These are phyloP conservation scores for Salicornia ramosissima DNA, from an alignment of 148 eudicot species.

Conservation along the genomic window DNA sequence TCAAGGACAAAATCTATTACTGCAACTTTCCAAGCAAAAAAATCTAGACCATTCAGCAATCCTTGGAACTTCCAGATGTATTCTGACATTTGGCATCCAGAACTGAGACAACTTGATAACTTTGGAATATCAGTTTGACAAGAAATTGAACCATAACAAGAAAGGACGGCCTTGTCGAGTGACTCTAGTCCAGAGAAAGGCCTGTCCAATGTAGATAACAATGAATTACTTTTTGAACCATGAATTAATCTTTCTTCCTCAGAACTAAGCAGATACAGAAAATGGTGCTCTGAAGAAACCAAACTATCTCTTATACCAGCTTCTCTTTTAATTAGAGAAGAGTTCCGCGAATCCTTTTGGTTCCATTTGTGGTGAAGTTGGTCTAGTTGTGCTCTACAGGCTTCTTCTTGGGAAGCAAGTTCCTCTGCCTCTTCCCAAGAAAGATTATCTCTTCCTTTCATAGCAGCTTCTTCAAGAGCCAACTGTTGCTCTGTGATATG, in stretches of 20 bases:
- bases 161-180: constrained; percentile 49
- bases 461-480: constrained; percentile 94
- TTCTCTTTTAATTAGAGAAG: constrained; percentile 66
- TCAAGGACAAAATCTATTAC: constrained; percentile 75
- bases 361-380: constrained; percentile 84
- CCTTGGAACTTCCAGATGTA: constrained; percentile 74
- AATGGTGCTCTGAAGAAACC: constrained; percentile 50
- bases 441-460: constrained; percentile 88
- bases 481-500: constrained; percentile 78
- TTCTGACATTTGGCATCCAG: constrained; percentile 74
- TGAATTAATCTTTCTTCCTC: constrained; percentile 48
- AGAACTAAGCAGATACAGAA: constrained; percentile 49
- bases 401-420: constrained; percentile 98
- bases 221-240: constrained; percentile 48
- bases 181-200: constrained; percentile 78
- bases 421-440: constrained; percentile 99
- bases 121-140: constrained; percentile 35
- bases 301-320: constrained; percentile 49
- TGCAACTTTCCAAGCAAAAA: constrained; percentile 86
- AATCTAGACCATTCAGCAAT: constrained; percentile 49
- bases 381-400: constrained; percentile 82
- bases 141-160: constrained; percentile 41
- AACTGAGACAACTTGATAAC: constrained; percentile 42
- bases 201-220: constrained; percentile 50
- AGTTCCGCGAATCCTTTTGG: constrained; percentile 62